These are phyloP conservation scores for Boeremia exigua DNA, from an alignment of 2,329 filamentous ascomycete genomes.

Conservation along the genomic window DNA sequence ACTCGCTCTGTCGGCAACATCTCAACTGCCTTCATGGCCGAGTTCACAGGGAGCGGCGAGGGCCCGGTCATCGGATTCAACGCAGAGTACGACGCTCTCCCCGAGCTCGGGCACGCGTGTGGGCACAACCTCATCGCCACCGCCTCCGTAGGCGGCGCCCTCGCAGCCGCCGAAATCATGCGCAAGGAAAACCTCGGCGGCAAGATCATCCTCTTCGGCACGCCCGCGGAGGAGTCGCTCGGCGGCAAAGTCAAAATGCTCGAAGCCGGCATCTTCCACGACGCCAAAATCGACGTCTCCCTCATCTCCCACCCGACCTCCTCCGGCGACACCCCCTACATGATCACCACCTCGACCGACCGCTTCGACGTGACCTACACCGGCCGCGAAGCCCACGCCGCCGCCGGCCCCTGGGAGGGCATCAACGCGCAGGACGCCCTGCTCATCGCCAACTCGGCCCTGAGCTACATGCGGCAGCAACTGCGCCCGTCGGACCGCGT, in stretches of 20 bases:
- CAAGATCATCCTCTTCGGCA: conserved; percentile 52
- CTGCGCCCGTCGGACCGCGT: conserved; percentile 21
- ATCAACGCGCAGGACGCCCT: conserved; percentile 29
- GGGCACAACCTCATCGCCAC: conserved; percentile 55
- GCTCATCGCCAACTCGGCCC: conserved; percentile 22
- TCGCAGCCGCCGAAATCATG: conserved; percentile 46
- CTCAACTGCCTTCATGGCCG: conserved; percentile 44
- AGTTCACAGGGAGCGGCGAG: conserved; percentile 32
- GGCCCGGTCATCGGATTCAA: conserved; percentile 56
- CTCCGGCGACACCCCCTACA: conserved; percentile 53
- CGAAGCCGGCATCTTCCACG: conserved; percentile 48
- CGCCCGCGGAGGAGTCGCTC: conserved; percentile 54
- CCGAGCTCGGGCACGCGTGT: conserved; percentile 53
- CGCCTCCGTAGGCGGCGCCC: conserved; percentile 47
- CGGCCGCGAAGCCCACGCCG: conserved; percentile 32
- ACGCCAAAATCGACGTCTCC: conserved; percentile 44
- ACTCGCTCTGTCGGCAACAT: conserved; percentile 45
- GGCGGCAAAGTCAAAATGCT: conserved; percentile 55
- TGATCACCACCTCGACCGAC: conserved; percentile 50
- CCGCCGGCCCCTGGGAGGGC: conserved; percentile 43
- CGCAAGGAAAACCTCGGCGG: conserved; percentile 37
- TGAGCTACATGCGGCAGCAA: conserved; percentile 23
- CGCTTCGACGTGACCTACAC: conserved; percentile 22
- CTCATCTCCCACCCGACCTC: conserved; percentile 45
- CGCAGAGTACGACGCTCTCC: conserved; percentile 46